phyloP scores from a whole-genome alignment of 441 rosid species.

The Omphalea diandra region DNA sequence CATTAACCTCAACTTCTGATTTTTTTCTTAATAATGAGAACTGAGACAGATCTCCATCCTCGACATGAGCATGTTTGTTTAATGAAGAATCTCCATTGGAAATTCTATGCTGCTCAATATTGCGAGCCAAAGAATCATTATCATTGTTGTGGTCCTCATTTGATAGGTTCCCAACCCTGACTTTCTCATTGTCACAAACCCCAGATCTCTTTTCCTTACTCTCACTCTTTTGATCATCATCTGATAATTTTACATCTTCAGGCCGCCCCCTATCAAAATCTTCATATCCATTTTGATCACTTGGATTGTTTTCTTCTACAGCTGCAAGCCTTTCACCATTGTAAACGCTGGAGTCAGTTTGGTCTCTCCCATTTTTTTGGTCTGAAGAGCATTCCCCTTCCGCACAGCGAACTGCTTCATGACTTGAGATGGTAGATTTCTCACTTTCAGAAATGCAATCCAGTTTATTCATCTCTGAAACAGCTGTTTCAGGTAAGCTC shows the following conservation, averaged over 20 bases:
- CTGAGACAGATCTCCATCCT: conserved; percentile 25
- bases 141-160: conserved; percentile 10
- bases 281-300: conserved; percentile 24
- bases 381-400: conserved; percentile 24
- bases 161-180: conserved; percentile 3
- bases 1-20: conserved; percentile 25
- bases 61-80: conserved; percentile 21
- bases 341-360: conserved; percentile 24
- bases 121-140: conserved; percentile 24
- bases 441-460: conserved; percentile 31
- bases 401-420: conserved; percentile 29
- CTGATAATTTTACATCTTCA: conserved; percentile 20
- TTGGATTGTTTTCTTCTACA: conserved; percentile 21
- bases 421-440: conserved; percentile 37
- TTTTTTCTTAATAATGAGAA: conserved; percentile 17
- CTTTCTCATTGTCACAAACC: neutral
- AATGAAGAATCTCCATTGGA: conserved; percentile 27
- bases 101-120: conserved; percentile 31
- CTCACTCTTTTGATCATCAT: conserved; percentile 25
- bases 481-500: conserved; percentile 31
- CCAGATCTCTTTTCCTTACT: conserved; percentile 21
- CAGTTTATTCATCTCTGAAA: conserved; percentile 27
- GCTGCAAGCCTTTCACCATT: conserved; percentile 30
- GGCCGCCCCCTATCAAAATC: conserved; percentile 28
- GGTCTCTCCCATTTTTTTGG: conserved; percentile 21